phyloP scores from a whole-genome alignment of 2,329 filamentous ascomycete species.

The Clarireedia sp. region DNA sequence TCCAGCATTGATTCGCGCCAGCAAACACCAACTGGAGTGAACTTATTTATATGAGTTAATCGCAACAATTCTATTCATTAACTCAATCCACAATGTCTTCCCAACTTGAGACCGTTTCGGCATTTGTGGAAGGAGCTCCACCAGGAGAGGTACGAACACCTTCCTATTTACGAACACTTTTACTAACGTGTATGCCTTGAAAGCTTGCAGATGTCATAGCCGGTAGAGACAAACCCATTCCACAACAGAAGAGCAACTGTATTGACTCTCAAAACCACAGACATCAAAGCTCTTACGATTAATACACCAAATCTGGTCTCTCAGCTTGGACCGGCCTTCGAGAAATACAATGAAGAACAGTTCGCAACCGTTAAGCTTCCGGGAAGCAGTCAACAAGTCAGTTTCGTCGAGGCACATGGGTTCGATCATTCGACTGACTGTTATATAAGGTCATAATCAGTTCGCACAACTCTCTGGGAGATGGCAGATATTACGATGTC shows the following conservation, averaged over 20 bases:
- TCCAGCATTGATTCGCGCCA: constrained; percentile 3
- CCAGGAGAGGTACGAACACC: constrained; percentile 73
- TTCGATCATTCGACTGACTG: constrained; percentile 13
- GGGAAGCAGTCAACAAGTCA: constrained; percentile 69
- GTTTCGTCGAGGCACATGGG: constrained; percentile 14
- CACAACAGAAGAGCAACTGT: background rate
- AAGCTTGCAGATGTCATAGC: constrained; percentile 83
- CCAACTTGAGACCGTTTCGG: constrained; percentile 56
- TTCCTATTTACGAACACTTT: background rate
- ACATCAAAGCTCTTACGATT: constrained; percentile 79
- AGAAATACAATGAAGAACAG: constrained; percentile 95
- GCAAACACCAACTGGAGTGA: background rate
- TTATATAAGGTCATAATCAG: constrained; percentile 64
- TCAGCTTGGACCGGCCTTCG: constrained; percentile 73
- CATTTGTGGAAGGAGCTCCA: constrained; percentile 89
- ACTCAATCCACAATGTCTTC: constrained; percentile 25
- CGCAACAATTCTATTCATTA: background rate
- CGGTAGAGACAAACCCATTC: constrained; percentile 44
- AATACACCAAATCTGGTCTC: constrained; percentile 60
- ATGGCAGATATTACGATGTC: constrained; percentile 81
- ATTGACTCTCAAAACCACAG: constrained; percentile 37
- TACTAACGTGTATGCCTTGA: constrained; percentile 17
- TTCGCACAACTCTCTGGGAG: constrained; percentile 73
- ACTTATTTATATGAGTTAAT: background rate
- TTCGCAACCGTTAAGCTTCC: constrained; percentile 84